Base-by-base conservation (phyloP, 1,284 basidiomycete genomes). In the Neolentinus lepideus region DNA sequence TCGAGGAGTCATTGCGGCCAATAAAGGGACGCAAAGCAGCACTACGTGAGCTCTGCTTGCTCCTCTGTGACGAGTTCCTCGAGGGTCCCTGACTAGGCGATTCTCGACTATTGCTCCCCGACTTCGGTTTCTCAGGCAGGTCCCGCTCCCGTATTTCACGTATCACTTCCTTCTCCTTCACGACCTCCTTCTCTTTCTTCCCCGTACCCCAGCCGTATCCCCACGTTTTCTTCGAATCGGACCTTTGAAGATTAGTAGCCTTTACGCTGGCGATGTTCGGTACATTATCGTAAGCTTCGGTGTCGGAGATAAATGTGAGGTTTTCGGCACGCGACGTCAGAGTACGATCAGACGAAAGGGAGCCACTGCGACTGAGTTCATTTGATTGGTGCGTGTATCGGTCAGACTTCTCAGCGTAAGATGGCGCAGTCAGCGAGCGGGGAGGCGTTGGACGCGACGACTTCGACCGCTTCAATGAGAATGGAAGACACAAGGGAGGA, bases 131-230 rank as follows among this genome's bases (percentile, higher is more conserved):
- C 56, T 57, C 12, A 6, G 64, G 61, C 21, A 63, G 58, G 36
- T 63, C 72, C 62, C 79, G 48, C 52, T 48, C 38, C 53, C 54
- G 14, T 51, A 58, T 64, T 54, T 77, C 73, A 33, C 59, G 75
- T 65, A 67, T 56, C 71, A 70, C 52, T 58, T 79, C 71, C 54
- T 63, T 62, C 27, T 52, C 26, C 51, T 52, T 36, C 22, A 35
- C 22, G 14, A 57, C 51, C 55, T 66, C 65, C 59, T 83, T 83
- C 60, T 77, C 76, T 58, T 76, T 75, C 69, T 74, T 83, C 53
- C 84, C 84, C 43, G 81, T 58, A 0, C 84, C 83, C 84, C 84
- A 86, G 29, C 85, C 85, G 66, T 86, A 88, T 70, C 80, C 84
- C 63, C 71, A 79, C 8, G 66, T 60, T 52, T 67, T 45, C 10